Base-by-base conservation (phyloP, 2,329 filamentous ascomycete species). In the Arthrobotrys pseudoclavata region DNA sequence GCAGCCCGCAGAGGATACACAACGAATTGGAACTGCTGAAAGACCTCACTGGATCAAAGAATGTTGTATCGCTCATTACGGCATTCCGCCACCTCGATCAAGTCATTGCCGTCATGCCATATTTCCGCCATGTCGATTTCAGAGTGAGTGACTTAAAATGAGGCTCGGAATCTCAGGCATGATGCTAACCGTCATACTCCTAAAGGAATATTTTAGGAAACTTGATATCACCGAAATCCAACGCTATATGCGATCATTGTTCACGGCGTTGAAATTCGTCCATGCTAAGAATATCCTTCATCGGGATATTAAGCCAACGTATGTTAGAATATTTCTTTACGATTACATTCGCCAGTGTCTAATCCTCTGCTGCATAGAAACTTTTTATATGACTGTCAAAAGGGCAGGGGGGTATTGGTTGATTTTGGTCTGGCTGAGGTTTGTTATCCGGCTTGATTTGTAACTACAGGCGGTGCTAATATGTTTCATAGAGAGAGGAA, bases 361-460 rank as follows among this genome's bases (percentile, higher is more conserved):
- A 61, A 53, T 52, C 9, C 6, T 13, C 6, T 37, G 9, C 13
- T 57, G 13, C 53, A 5, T 79, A 86, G 85, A 22, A 98, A 98
- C 83, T 98, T 98, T 81, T 88, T 98, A 45, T 98, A 98, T 85
- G 93, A 97, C 80, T 92, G 93, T 0, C 86, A 89, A 10, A 89
- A 90, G 50, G 89, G 91, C 81, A 90, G 92, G 69, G 96, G 96
- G 47, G 95, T 99, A 1, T 88, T 99, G 0, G 96, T 99, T n/a
- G 96, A 99, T 83, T 99, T 99, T 85, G 96, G 96, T n/a, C 88
- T 99, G 15, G 96, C 96, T 40, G 96, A 99, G 85, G 85, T 86
- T 82, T 22, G 66, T 67, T 15, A 48, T 24, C 34, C 20, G 6
- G 9, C n/a, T n/a, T 50, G n/a, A n/a, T 9, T 24, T 1, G 26